Evolutionary conservation across 164 flowering plant genomes (phyloP).

Genomic region (Stephania yunnanensis): DNA sequence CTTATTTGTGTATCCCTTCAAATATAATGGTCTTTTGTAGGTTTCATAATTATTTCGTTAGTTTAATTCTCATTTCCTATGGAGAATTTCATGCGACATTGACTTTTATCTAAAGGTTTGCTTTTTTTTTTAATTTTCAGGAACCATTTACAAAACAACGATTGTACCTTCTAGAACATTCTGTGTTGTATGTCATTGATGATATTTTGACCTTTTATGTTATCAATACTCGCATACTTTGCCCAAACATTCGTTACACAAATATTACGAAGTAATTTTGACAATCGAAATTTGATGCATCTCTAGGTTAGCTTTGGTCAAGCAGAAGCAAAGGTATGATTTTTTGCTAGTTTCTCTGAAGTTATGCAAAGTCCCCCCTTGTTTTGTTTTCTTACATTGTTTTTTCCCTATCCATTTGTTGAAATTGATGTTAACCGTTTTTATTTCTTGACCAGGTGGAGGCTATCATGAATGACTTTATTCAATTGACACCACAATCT

Average conservation of each 20-base stretch:
- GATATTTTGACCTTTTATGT: neutral
- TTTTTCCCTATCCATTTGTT: neutral
- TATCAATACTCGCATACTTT: neutral
- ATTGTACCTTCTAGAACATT: conserved; percentile 89
- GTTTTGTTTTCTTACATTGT: neutral
- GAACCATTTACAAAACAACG: conserved; percentile 82
- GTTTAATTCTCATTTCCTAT: neutral
- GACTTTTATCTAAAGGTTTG: conserved; percentile 10
- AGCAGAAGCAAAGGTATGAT: conserved; percentile 90
- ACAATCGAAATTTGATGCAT: neutral
- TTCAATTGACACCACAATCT: conserved; percentile 76
- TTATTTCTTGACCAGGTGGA: conserved; percentile 54
- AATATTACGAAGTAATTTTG: neutral
- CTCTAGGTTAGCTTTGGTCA: conserved; percentile 88
- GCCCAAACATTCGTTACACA: neutral
- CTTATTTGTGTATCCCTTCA: neutral
- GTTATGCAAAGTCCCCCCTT: neutral
- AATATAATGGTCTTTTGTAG: neutral
- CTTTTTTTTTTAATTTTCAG: conserved; percentile 38
- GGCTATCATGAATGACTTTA: conserved; percentile 92
- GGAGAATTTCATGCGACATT: conserved; percentile 3
- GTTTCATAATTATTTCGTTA: neutral
- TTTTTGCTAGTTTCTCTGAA: conserved; percentile 14
- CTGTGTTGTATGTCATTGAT: conserved; percentile 64
- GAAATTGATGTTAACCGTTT: neutral